Base-by-base conservation (phyloP, 345 rosid genomes). In the Euclidium syriacum region DNA sequence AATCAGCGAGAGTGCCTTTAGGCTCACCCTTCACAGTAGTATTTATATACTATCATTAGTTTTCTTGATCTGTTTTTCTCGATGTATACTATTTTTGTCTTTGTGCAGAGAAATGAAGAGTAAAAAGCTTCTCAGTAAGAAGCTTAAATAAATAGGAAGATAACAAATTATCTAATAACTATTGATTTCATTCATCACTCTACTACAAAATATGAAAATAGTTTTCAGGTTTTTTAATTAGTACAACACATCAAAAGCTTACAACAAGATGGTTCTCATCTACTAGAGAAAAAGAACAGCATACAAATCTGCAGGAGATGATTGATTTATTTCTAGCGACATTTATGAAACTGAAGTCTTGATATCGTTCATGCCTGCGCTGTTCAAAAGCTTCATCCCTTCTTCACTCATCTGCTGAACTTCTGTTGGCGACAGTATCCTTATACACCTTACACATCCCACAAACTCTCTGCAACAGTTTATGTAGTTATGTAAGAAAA, bases 331-430 rank as follows among this genome's bases (percentile, higher is more conserved):
- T 22, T 19, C 19, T 25, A n/a, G 52, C 54, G 24, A 43, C 29
- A 23, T 54, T 58, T 64, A 85, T 6, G 81, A 24, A 36, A 70
- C 52, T 17, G 76, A 30, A 54, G 80, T 62, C 30, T 67, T 64
- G 17, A 74, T 71, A 46, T 81, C 85, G 41, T 78, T 85, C 26
- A 75, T 63, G 25, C 82, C 75, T 1, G 88, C 91, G 52, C 78
- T 77, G 81, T 83, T 84, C 50, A 90, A 84, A 67, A 95, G 96
- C 86, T 86, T 83, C 96, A 90, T 88, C 36, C 99, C 99, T 55
- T 90, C 99, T 77, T 95, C 97, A 30, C 97, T 95, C 99, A 95
- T 90, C 78, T 95, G 95, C 82, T 90, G 85, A 53, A 90, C 99
- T 73, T 90, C 99, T 30, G 84, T 70, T 30, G 99, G 99, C 0